Evolutionary conservation across 768 basidiomycete species (phyloP), one percentile per base, ranked within the genome.

Genomic region (Amanita pallidorosea): DNA sequence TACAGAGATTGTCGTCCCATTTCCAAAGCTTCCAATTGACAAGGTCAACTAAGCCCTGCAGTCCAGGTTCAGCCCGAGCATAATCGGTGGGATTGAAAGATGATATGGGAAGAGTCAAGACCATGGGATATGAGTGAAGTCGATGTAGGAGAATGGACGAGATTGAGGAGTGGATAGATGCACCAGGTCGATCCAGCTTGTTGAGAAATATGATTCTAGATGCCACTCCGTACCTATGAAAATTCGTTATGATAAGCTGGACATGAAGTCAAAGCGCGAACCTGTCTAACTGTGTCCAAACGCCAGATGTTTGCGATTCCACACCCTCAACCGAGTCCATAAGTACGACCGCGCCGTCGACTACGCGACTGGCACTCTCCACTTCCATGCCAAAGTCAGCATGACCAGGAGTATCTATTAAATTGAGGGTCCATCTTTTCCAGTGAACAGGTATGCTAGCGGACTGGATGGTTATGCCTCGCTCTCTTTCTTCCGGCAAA

Each of bases 351-450:
- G 89, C 90, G 51, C 90, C 91, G 55, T 94, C 90, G 4, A 92
- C 80, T 13, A 94, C 85, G 25, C 90, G 80, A 60, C 89, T 92
- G 7, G 91, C 91, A 59, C 89, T 88, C 66, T 93, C 91, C 23
- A 94, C 91, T 60, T 94, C 90, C 89, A 93, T 92, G n/a, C 90
- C 90, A 66, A 94, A 94, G 63, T 94, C 90, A 4, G 88, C 91
- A 66, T 94, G 90, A 33, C 90, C 90, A 13, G 90, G 90, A 3
- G 90, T 93, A 59, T 94, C 91, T 42, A 93, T 82, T 41, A 94
- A 76, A 61, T 92, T 94, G 66, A 88, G 85, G 1, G 76, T 81
- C 85, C 86, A 88, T 49, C 82, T 65, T 62, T 83, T 84, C 89
- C 89, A 91, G 60, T 77, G 75, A 35, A 90, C 86, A 2, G 89